Evolutionary conservation across 2,329 filamentous ascomycete species (phyloP), one percentile per base, ranked within the genome.

Genomic region (Graphiopsis chlorocephala): DNA sequence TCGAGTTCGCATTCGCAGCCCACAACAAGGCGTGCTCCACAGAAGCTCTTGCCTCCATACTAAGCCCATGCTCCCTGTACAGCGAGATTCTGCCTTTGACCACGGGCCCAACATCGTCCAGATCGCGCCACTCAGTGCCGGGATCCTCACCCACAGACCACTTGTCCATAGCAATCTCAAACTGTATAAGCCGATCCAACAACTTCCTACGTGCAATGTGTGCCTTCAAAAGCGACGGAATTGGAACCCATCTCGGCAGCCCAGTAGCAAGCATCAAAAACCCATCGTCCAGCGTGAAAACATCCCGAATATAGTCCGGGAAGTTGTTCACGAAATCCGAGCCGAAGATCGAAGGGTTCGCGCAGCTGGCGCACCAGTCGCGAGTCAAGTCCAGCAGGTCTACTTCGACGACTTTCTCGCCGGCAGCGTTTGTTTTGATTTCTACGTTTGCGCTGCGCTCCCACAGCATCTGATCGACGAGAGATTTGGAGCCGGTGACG

Each of bases 401-500:
- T 14, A 81, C 78, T 68, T 88, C 85, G 15, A 82, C 85, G 61
- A 83, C 78, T 29, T 77, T 74, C 17, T 76, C 76, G 6, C 73
- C 77, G n/a, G 75, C 73, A 1, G 76, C 71, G 17, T 82, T 81
- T 4, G 78, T 58, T 26, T 65, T 64, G 26, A 61, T 29, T n/a
- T 70, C 65, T 1, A 84, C 77, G 11, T 79, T 74, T 20, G 78
- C 81, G n/a, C 74, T 76, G 35, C 85, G 82, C 72, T 90, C 88
- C 87, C 88, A 90, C 2, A 79, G 78, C 69, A 82, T 81, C 66
- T 88, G 85, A 70, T 90, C 87, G 26, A 90, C 85, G 2, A 82
- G 77, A 20, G 85, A 87, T 8, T 81, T 78, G 42, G 81, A 82
- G 69, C 87, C 88, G 0, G 85, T 86, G 45, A 89, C 81, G 35